Base-by-base conservation (phyloP, 2,329 filamentous ascomycete genomes). In the Arachnomyces sp. region DNA sequence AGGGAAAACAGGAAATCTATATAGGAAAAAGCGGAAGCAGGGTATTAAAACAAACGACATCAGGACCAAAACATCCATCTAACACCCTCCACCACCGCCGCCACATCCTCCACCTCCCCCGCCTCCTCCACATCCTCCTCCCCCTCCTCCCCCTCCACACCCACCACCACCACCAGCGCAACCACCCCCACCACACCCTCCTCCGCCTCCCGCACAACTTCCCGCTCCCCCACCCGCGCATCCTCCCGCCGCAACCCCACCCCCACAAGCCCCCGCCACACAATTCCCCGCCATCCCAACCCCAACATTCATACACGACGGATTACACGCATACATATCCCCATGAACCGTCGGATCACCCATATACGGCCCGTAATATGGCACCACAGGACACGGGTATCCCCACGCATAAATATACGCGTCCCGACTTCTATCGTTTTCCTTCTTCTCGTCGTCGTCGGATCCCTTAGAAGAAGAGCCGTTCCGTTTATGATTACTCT, bases 321-420 rank as follows among this genome's bases (percentile, higher is more conserved):
- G 70, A 40, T 69, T 66, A 12, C 54, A 53, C 2, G 64, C 53
- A 47, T 72, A 74, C 18, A 65, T 56, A 31, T 55, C 60, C 9
- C 57, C 55, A 20, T 57, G 60, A 15, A 70, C 56, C 31, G 58
- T 56, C 3, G 67, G 63, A 39, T 71, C 66, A 28, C 59, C 63
- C 46, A 62, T 63, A 38, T 71, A 74, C 0, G 72, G 70, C 7
- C 58, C 61, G 45, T 71, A 73, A 11, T 59, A 59, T 0, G 69
- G 68, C 5, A 68, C 55, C 20, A 68, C 56, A 18, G 55, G 56
- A 11, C 69, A 55, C 0, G 70, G 68, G 42, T 66, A 69, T 0
- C 70, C 67, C 54, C 63, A 73, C 0, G 63, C 62, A 13, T 43
- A 48, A 29, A 47, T 49, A 20, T 63, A 56, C 33, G 64, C 58